Evolutionary conservation across 352 stramenopile species (phyloP), one percentile per base, ranked within the genome.

Genomic region (Pythium sukuiense): DNA sequence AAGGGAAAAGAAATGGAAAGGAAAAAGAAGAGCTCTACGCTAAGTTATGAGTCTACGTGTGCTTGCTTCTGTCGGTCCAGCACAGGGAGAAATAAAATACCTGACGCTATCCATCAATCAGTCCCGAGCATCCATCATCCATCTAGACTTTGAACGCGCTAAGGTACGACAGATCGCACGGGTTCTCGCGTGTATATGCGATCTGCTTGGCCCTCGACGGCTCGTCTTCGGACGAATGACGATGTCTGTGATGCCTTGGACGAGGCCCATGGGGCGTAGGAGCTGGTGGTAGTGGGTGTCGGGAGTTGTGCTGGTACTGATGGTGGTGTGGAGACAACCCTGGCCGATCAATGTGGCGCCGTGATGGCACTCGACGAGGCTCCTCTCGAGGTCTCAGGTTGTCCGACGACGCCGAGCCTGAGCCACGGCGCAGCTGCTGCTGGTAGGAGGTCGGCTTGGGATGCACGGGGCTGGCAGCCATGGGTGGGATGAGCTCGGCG

Each of bases 111-210:
- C n/a, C n/a, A n/a, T n/a, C n/a, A n/a, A n/a, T n/a, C n/a, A 26
- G 7, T 14, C 5, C 41, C 13, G 41, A 55, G 11, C n/a, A 32
- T 18, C 14, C 18, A 33, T 32, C 18, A 55, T 30, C 7, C 14
- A 9, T 20, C 60, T 67, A 74, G 12, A 61, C 80, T 74, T 86
- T 88, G 66, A 86, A 86, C 41, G 55, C 73, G 30, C 63, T 71
- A 24, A 88, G 59, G 61, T 88, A 88, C 33, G 77, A 88, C 48
- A 88, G 68, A 61, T 88, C 80, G 60, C 69, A 80, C 33, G 67
- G 75, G 26, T 77, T 77, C 20, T 67, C 56, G 46, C 75, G 76
- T 32, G 76, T 76, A 60, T 80, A 77, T 46, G 30, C 53, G 54
- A 49, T 60, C 30, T 41, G 13, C 52, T 50, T 57, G 9, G 48